Evolutionary conservation across 192 early-diverging fungal species (phyloP), one percentile per base, ranked within the genome.

Genomic region (Backusella liffmaniae): DNA sequence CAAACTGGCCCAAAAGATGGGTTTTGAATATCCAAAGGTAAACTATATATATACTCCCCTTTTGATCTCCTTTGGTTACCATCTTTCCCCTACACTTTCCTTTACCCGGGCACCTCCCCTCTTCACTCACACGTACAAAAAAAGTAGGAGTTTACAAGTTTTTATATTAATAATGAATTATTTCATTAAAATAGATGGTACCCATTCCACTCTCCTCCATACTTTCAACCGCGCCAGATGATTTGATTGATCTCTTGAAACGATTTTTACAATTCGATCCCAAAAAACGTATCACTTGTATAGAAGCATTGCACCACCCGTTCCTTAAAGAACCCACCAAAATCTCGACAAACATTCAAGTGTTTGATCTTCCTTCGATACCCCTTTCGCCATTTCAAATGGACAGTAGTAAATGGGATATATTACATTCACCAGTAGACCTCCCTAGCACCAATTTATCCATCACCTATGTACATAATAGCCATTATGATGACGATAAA

Each of bases 211-310:
- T 95, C 26, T 74, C 81, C 10, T 73, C 89, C 12, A 79, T 92
- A 10, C 83, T 96, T 32, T 89, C 87, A 12, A 83, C 85, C 6
- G 93, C 85, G 90, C 1, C 68, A 72, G 5, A 88, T 83, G 8
- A 79, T 44, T 10, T 89, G 32, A 69, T 92, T 9, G 86, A 88
- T 42, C 66, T 98, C 5, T 82, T 98, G 2, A 88, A 86, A 13
- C 90, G 91, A 35, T 82, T 95, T 69, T 80, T 98, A 26, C 86
- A 87, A 41, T 95, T 95, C 67, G 94, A 97, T 68, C 96, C 96
- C 23, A 85, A 84, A 32, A 82, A 84, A 37, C 83, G 96, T 30
- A 88, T 93, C 5, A 92, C 92, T 0, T 94, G 96, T 0, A 79
- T 82, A 18, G 92, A 96, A n/a, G 88, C 92, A 0, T 76, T 98